A percentile compares a stretch with the other conserved stretches of the same genome.
These are phyloP conservation scores for Aspergillus kassunensis DNA, from an alignment of 495 filamentous ascomycete species.

Conservation along the genomic window DNA sequence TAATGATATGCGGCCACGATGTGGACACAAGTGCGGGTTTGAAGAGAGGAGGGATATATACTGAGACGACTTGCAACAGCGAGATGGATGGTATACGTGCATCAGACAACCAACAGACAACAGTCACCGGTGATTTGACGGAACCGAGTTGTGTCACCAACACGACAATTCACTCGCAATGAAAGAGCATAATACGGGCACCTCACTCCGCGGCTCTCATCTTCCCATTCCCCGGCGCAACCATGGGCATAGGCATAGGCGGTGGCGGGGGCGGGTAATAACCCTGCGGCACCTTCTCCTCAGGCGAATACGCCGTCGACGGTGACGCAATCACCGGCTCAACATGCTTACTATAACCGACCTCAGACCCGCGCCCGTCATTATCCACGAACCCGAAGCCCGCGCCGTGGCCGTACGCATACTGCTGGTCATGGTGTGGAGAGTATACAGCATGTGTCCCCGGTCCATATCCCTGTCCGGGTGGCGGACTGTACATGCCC, in stretches of 20 bases:
- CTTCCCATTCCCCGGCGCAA: slow-evolving; percentile 5
- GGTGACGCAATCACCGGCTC: slow-evolving; percentile 12
- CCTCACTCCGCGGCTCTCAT: background rate
- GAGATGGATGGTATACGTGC: too few species aligned
- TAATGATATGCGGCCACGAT: too few species aligned
- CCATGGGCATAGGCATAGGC: too few species aligned
- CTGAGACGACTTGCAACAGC: too few species aligned
- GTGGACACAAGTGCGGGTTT: too few species aligned
- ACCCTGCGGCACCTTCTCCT: slow-evolving; percentile 11
- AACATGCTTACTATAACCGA: slow-evolving; percentile 12
- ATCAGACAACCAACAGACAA: too few species aligned
- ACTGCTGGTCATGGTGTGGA: slow-evolving; percentile 11
- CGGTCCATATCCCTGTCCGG: too few species aligned
- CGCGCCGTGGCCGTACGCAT: slow-evolving; percentile 11
- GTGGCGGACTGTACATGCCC: slow-evolving; percentile 7
- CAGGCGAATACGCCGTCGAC: slow-evolving; percentile 8
- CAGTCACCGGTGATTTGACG: background rate
- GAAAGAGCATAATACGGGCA: background rate
- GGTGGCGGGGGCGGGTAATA: slow-evolving; percentile 5
- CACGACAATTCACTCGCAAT: too few species aligned
- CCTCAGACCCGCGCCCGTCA: slow-evolving; percentile 21
- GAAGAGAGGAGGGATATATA: too few species aligned
- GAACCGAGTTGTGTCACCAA: background rate
- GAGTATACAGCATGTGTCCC: slow-evolving; percentile 2
- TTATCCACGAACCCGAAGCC: slow-evolving; percentile 29